A percentile compares a stretch with the other conserved stretches of the same genome.
Conservation (phyloP, 1,284 basidiomycete genomes). For the Ustilago crameri region DNA sequence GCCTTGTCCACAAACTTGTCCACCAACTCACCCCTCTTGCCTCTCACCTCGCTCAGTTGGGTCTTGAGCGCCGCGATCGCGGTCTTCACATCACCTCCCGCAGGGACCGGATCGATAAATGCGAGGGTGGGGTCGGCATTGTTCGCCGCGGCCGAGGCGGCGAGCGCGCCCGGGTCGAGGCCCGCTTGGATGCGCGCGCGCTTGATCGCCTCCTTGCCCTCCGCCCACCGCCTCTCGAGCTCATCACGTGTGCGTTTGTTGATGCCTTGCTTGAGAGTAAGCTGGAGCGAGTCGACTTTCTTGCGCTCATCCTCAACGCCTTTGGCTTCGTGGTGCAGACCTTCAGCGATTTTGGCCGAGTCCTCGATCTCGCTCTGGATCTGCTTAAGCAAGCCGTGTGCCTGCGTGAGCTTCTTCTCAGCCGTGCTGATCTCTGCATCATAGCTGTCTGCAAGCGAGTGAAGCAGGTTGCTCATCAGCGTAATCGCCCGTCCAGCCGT, state of each 20-base stretch:
- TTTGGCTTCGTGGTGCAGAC: conserved; percentile 74
- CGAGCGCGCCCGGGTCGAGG: conserved; percentile 36
- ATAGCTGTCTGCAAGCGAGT: conserved; percentile 88
- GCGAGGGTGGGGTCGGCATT: conserved; percentile 11
- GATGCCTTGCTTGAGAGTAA: conserved; percentile 79
- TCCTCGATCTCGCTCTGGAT: conserved; percentile 94
- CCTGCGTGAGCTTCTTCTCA: conserved; percentile 90
- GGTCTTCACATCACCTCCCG: conserved; percentile 29
- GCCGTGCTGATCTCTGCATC: conserved; percentile 92
- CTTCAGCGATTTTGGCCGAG: conserved; percentile 79
- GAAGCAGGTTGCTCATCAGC: conserved; percentile 86
- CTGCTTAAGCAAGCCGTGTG: conserved; percentile 84
- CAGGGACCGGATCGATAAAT: conserved; percentile 26
- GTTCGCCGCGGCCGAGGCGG: conserved; percentile 26
- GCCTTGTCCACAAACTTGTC: conserved; percentile 48
- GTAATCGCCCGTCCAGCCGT: conserved; percentile 80
- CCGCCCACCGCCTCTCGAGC: conserved; percentile 53
- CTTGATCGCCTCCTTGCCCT: conserved; percentile 48
- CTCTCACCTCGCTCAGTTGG: conserved; percentile 46
- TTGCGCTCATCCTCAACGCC: conserved; percentile 77
- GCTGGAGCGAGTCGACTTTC: conserved; percentile 76
- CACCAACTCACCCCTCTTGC: conserved; percentile 40
- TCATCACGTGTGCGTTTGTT: conserved; percentile 76
- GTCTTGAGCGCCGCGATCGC: conserved; percentile 44
- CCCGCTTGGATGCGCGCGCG: conserved; percentile 46